A percentile compares a stretch with the other conserved stretches of the same genome.
Evolutionary conservation across 495 filamentous ascomycete genomes (phyloP).

Genomic region (Aspergillus panamensis): DNA sequence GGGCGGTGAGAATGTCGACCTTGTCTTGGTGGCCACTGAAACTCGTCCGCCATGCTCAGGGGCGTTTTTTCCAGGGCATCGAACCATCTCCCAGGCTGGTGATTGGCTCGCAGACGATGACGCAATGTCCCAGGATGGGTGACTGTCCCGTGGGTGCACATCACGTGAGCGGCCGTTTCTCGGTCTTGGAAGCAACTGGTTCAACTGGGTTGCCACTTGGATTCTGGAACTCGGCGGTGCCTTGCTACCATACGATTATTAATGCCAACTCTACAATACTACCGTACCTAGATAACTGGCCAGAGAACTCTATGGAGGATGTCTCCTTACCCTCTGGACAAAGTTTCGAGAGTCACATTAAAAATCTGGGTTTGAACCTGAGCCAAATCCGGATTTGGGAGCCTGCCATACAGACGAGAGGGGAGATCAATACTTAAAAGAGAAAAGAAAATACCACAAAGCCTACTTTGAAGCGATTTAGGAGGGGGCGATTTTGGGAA

Average conservation of each 20-base stretch:
- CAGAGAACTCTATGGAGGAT: not conserved
- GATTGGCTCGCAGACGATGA: conserved; percentile 24
- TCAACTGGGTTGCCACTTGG: conserved; percentile 21
- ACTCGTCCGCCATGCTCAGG: conserved; percentile 9
- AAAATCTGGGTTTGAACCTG: too few species aligned
- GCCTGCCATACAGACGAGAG: too few species aligned
- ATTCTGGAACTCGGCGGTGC: conserved; percentile 13
- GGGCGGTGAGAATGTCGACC: conserved; percentile 14
- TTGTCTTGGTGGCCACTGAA: not conserved
- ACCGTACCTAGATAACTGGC: not conserved
- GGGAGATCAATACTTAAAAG: too few species aligned
- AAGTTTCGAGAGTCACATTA: too few species aligned
- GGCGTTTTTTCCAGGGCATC: conserved; percentile 16
- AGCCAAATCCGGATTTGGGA: too few species aligned
- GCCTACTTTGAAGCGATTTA: too few species aligned
- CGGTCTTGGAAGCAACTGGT: conserved; percentile 7
- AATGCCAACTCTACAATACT: not conserved
- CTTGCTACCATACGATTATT: not conserved
- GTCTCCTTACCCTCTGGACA: too few species aligned
- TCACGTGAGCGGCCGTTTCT: conserved; percentile 19
- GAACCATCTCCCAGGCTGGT: conserved; percentile 12
- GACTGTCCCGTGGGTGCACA: conserved; percentile 12
- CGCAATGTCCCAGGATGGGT: conserved; percentile 18
- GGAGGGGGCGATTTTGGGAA: not conserved
- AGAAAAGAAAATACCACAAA: not conserved